These are phyloP conservation scores for Taiozyma sp. DNA, from an alignment of 1,139 yeast species.

Conservation along the genomic window DNA sequence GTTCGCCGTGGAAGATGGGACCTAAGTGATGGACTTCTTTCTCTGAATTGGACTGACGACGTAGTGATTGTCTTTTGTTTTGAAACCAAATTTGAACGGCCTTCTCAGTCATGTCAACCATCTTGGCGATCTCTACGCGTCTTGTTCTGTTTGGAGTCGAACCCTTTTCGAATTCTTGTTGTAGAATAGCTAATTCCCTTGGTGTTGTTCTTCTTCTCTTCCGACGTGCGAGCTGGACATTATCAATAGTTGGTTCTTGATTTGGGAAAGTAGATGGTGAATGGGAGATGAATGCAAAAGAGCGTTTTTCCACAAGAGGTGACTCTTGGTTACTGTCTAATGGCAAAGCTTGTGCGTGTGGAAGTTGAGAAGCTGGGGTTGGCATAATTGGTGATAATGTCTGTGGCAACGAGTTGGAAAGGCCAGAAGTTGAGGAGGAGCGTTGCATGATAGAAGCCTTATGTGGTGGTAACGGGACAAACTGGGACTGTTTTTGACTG, in stretches of 20 bases:
- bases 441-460: conserved; percentile 3
- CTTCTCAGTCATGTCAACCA: conserved; percentile 90
- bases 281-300: conserved; percentile 89
- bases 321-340: conserved; percentile 6
- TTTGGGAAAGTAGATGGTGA: conserved; percentile 82
- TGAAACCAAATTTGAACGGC: conserved; percentile 99
- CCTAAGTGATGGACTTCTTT: conserved; percentile 31
- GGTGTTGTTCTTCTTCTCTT: conserved; percentile 95
- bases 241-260: conserved; percentile 83
- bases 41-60: conserved; percentile 30
- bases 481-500: not conserved
- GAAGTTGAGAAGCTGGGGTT: conserved; percentile 11
- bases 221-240: conserved; percentile 85
- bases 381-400: conserved; percentile 7
- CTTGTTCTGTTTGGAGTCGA: conserved; percentile 77
- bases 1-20: conserved; percentile 17
- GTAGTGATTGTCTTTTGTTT: conserved; percentile 81
- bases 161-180: conserved; percentile 70
- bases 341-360: not conserved
- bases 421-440: conserved; percentile 9
- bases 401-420: not conserved
- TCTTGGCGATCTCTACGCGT: conserved; percentile 70
- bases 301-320: conserved; percentile 30
- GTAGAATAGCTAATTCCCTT: conserved; percentile 73
- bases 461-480: conserved; percentile 5